A percentile compares a stretch with the other conserved stretches of the same genome.
These are phyloP conservation scores for Berberis vulgaris DNA, from an alignment of 164 flowering plant genomes.

Conservation along the genomic window DNA sequence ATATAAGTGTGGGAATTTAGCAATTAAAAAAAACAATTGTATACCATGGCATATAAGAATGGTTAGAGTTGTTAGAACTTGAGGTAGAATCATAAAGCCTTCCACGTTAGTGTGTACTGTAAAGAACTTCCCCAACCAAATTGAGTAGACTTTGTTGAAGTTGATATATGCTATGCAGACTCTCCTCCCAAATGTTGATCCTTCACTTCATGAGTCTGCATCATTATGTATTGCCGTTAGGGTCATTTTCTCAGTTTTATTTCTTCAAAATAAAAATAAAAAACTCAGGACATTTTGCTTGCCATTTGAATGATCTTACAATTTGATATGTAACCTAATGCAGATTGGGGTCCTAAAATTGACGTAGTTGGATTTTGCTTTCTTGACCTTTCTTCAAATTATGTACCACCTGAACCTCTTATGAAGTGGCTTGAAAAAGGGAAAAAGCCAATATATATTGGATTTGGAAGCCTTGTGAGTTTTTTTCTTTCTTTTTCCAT, in stretches of 20 bases:
- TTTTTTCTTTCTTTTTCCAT: slow-evolving; percentile 8
- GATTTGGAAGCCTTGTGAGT: slow-evolving; percentile 99
- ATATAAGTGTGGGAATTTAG: too few relatives aligned
- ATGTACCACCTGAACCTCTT: slow-evolving; percentile 80
- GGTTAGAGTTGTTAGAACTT: too few relatives aligned
- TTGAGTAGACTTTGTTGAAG: too few relatives aligned
- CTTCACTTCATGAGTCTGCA: too few relatives aligned
- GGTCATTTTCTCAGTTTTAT: background rate
- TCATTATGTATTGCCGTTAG: background rate
- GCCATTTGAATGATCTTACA: background rate
- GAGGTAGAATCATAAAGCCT: too few relatives aligned
- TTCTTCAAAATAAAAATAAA: background rate
- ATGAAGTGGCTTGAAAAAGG: slow-evolving; percentile 80
- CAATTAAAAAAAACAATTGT: too few relatives aligned
- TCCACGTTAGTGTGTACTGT: too few relatives aligned
- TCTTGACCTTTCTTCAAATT: slow-evolving; percentile 93
- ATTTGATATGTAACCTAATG: background rate
- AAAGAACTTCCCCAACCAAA: too few relatives aligned
- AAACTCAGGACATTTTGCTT: background rate
- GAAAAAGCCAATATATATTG: slow-evolving; percentile 80
- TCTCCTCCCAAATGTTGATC: too few relatives aligned
- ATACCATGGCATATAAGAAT: too few relatives aligned
- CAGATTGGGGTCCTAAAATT: slow-evolving; percentile 98
- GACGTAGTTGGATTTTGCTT: slow-evolving; percentile 99
- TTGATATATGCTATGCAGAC: too few relatives aligned